Base-by-base conservation (phyloP, 345 rosid genomes). In the Passiflora organensis region DNA sequence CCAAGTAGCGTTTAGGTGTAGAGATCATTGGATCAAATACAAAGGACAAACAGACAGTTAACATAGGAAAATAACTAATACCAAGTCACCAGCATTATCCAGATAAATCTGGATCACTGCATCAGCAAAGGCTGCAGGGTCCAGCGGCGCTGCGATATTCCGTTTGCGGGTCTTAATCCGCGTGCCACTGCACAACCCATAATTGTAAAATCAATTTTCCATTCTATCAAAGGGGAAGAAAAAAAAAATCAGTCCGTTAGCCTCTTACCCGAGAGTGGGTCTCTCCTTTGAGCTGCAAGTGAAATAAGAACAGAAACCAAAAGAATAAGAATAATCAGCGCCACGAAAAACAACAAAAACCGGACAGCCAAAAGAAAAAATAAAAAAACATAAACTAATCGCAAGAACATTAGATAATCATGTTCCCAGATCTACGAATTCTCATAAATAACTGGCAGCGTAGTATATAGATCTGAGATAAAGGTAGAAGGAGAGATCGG, bases 81-180 rank as follows among this genome's bases (percentile, higher is more conserved):
- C 99, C 89, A 93, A 73, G 83, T 93, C 95, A 76, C 99, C 99
- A 84, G 78, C 94, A 83, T 83, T 89, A 65, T 93, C 97, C 81
- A 83, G 55, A 60, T 93, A 93, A 56, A 93, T 89, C 91, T 81
- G 87, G 77, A 93, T 87, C 86, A 93, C 95, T 68, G 89, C 95
- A 84, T 86, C 97, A 21, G 99, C 79, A 76, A 89, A 89, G 22
- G 94, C 86, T 65, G 96, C 89, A 89, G 99, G 94, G 89, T 86
- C 97, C 78, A 86, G 78, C 10, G 99, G 97, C 14, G 91, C 91
- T 10, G 97, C 86, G 53, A 93, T 93, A 66, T 93, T 93, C 85
- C 97, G 84, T 79, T 93, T 93, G 96, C 97, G 96, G 97, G 97
- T 78, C 97, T 93, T 93, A 89, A 93, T 93, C 97, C 97, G 97